phyloP scores from a whole-genome alignment of 305 asterid genomes.

The Fraxinus platypoda region DNA sequence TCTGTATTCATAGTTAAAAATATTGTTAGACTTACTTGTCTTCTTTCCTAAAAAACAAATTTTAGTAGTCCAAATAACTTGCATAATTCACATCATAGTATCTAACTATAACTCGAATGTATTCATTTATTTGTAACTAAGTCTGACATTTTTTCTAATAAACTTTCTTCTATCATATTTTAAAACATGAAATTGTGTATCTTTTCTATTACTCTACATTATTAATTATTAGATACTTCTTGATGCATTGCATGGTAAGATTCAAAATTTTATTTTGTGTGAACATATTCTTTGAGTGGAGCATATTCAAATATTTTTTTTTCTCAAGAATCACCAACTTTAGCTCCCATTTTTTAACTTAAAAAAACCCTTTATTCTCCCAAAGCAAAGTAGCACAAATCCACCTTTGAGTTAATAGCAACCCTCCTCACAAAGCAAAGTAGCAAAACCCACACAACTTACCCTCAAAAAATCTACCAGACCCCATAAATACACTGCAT shows the following conservation, averaged over 20 bases:
- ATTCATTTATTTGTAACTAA: no score
- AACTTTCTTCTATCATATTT: no score
- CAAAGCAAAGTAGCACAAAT: neutral
- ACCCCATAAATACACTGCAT: neutral
- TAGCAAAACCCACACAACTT: neutral
- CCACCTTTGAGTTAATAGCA: neutral
- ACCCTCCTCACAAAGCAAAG: neutral
- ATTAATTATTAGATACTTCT: neutral
- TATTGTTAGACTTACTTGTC: no score
- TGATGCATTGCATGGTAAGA: neutral
- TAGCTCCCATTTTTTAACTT: neutral
- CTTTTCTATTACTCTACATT: neutral
- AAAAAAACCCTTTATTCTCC: neutral
- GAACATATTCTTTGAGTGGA: neutral
- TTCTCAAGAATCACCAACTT: neutral
- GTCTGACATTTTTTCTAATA: no score
- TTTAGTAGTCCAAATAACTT: no score
- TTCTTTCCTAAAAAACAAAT: no score
- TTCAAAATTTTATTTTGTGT: neutral
- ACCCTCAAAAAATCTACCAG: neutral
- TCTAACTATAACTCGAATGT: no score
- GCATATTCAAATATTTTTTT: neutral
- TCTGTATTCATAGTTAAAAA: no score
- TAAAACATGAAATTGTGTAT: no score
- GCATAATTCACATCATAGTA: no score